Evolutionary conservation across 2,329 filamentous ascomycete genomes (phyloP), one percentile per base, ranked within the genome.

Genomic region (Alternaria atra): DNA sequence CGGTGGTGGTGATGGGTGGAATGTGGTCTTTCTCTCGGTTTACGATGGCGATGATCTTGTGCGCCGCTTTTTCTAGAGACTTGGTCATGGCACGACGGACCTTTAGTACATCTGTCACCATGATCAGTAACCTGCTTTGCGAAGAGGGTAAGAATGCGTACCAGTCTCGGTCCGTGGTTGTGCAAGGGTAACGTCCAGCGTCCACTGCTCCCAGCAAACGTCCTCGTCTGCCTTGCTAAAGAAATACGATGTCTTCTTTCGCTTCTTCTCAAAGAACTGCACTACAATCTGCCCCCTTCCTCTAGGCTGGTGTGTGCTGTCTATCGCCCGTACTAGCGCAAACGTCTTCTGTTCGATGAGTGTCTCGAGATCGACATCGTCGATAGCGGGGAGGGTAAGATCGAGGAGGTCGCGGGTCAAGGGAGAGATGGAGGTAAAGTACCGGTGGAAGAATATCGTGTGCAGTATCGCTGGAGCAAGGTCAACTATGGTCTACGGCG

Each of bases 381-480:
- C 89, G 74, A 98, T 91, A 73, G 92, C 91, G 52, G 95, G 94
- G 29, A 98, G 87, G 34, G 93, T 94, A 63, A 97, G 86, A 80
- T 97, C 94, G 68, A 97, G 89, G 65, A 97, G 89, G 76, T 97
- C 94, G 81, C 93, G 90, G 65, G 92, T 93, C 65, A 88, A 87
- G 6, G 95, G 94, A 42, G 87, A 84, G 70, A 97, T 87, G 60
- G 92, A 90, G 58, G 93, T 93, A 84, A 98, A 97, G 87, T 94
- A 97, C 75, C 95, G 91, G 83, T 97, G 94, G 86, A 98, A 98
- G 88, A 98, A 99, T 79, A 98, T 97, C 52, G 94, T 96, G 80
- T 97, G 94, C 51, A 98, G 87, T 77, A 97, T 91, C 66, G 91
- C 94, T 97, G 73, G 40, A 17, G 48, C 25, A 17, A 37, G 29